Conservation (phyloP, 2,329 filamentous ascomycete genomes). For the Huntiella decipiens region DNA sequence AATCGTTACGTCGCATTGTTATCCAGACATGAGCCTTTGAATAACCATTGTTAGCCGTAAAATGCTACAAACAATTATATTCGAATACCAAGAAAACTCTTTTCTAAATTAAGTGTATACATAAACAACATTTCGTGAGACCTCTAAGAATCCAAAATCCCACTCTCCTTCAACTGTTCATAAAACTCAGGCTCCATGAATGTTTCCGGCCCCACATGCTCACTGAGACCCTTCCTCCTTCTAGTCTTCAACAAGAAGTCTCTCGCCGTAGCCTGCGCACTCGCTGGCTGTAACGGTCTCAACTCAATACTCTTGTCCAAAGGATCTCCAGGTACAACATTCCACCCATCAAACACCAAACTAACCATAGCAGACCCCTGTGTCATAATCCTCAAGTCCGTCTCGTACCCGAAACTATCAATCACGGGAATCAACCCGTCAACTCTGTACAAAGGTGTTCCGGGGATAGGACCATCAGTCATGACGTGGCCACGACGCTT, state of each 20-base stretch:
- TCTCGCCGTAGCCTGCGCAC: slow-evolving; percentile 71
- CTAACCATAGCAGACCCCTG: slow-evolving; percentile 81
- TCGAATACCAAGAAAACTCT: too few relatives aligned
- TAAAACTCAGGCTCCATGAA: slow-evolving; percentile 93
- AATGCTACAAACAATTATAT: too few relatives aligned
- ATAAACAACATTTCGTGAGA: too few relatives aligned
- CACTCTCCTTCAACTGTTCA: slow-evolving; percentile 70
- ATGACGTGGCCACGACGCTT: slow-evolving; percentile 81
- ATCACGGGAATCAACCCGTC: slow-evolving; percentile 87
- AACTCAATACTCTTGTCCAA: slow-evolving; percentile 72
- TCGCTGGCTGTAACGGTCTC: slow-evolving; percentile 70
- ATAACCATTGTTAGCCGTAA: too few relatives aligned
- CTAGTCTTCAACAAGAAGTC: slow-evolving; percentile 96
- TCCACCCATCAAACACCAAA: slow-evolving; percentile 91
- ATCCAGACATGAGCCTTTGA: too few relatives aligned
- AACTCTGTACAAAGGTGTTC: slow-evolving; percentile 83
- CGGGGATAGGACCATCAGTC: slow-evolving; percentile 82
- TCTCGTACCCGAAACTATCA: slow-evolving; percentile 95
- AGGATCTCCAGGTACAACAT: slow-evolving; percentile 85
- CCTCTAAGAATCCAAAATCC: slow-evolving; percentile 46
- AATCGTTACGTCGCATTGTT: too few relatives aligned
- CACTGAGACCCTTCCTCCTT: slow-evolving; percentile 77
- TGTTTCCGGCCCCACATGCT: slow-evolving; percentile 89
- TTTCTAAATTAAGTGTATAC: too few relatives aligned
- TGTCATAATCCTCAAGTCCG: slow-evolving; percentile 86